phyloP scores from a whole-genome alignment of 129 eudicot genomes.

The sunflower (Helianthus annuus) region DNA sequence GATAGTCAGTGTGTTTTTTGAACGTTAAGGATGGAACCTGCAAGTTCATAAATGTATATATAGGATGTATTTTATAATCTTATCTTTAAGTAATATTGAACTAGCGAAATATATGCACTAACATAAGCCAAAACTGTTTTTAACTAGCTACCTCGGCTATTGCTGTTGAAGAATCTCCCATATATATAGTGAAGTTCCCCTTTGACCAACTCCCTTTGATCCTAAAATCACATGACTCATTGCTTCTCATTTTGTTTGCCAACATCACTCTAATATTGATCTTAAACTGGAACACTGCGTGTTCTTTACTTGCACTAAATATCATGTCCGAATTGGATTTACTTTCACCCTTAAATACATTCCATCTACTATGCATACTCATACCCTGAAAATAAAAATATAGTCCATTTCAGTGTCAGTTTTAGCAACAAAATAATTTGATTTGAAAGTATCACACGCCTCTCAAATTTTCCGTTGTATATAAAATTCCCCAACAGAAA shows the following conservation, averaged over 20 bases:
- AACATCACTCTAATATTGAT: slow-evolving; percentile 23
- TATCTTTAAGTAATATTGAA: no score
- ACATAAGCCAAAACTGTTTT: no score
- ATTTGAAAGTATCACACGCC: no score
- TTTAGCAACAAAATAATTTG: no score
- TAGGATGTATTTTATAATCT: no score
- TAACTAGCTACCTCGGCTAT: slow-evolving; percentile 33
- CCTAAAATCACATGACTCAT: slow-evolving; percentile 16
- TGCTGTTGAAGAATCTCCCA: slow-evolving; percentile 37
- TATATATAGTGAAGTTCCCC: slow-evolving; percentile 34
- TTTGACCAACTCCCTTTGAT: slow-evolving; percentile 53
- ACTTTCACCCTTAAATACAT: slow-evolving; percentile 24
- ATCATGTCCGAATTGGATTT: neutral
- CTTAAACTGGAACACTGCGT: neutral
- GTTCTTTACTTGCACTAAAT: slow-evolving; percentile 13
- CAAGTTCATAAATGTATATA: no score
- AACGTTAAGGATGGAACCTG: no score
- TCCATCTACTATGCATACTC: slow-evolving; percentile 18
- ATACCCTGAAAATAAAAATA: neutral
- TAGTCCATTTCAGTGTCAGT: no score
- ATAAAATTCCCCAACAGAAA: no score
- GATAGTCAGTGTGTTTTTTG: no score
- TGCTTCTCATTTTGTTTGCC: slow-evolving; percentile 24
- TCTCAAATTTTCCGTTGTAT: no score
- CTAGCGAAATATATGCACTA: no score